Evolutionary conservation across 2,329 filamentous ascomycete species (phyloP).

Genomic region (Venturia effusa): DNA sequence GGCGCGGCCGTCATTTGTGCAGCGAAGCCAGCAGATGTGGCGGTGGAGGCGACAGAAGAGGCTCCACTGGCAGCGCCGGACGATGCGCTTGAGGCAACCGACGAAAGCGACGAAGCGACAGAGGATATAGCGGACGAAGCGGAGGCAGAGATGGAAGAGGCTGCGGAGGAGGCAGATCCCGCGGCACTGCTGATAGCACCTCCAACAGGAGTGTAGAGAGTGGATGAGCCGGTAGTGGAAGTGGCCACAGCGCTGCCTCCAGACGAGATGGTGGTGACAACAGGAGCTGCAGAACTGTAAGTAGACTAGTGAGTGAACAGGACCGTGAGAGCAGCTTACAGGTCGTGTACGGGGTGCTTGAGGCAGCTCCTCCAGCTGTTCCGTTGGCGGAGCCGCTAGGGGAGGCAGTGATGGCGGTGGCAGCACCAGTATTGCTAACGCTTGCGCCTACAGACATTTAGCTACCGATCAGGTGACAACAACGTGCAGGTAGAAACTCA

Average conservation of each 20-base stretch:
- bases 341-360: neutral
- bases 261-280: constrained; percentile 17
- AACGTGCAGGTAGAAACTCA: constrained; percentile 14
- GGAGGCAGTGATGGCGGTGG: constrained; percentile 12
- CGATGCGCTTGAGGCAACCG: constrained; percentile 2
- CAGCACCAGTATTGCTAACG: neutral
- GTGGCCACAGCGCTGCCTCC: constrained; percentile 17
- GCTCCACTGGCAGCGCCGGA: constrained; percentile 12
- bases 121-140: neutral
- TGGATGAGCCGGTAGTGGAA: constrained; percentile 18
- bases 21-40: constrained; percentile 15
- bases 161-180: neutral
- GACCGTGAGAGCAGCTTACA: neutral
- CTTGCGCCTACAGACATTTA: neutral
- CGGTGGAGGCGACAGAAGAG: constrained; percentile 1
- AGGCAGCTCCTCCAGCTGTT: constrained; percentile 13
- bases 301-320: neutral
- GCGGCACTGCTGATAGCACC: neutral
- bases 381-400: constrained; percentile 17
- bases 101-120: constrained; percentile 10
- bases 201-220: constrained; percentile 12
- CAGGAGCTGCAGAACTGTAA: constrained; percentile 15
- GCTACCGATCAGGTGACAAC: neutral
- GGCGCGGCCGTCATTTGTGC: constrained; percentile 27
- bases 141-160: neutral